A percentile compares a stretch with the other conserved stretches of the same genome.
These are phyloP conservation scores for Phyllosticta citribraziliensis DNA, from an alignment of 2,329 filamentous ascomycete genomes.

Conservation along the genomic window DNA sequence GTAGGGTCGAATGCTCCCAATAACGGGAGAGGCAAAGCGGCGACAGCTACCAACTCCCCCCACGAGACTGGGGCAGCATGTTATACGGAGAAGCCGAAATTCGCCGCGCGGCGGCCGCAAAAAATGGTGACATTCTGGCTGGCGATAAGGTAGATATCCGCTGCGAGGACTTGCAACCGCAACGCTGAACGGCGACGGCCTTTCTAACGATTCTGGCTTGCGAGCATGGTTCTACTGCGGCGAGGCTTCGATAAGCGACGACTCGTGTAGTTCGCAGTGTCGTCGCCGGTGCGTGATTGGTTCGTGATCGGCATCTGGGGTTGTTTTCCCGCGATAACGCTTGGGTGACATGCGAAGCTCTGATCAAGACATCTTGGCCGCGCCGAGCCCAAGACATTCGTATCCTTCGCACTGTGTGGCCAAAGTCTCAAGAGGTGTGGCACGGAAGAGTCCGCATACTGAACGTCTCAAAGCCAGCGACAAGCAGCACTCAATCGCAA, in stretches of 20 bases:
- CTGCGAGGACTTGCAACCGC: not conserved
- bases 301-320: not conserved
- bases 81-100: not conserved
- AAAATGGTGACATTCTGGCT: not conserved
- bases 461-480: not conserved
- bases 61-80: not conserved
- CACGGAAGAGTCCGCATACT: not conserved
- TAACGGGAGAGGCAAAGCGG: not conserved
- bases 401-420: not conserved
- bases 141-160: not conserved
- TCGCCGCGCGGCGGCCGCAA: not conserved
- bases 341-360: not conserved
- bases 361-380: not conserved
- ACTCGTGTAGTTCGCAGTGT: not conserved
- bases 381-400: not conserved
- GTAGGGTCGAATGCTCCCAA: not conserved
- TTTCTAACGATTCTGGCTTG: not conserved
- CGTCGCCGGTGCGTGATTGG: not conserved
- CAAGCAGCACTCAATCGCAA: not conserved
- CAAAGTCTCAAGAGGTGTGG: not conserved
- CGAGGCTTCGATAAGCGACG: not conserved
- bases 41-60: not conserved
- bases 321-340: not conserved
- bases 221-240: not conserved
- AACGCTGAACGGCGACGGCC: not conserved